Evolutionary conservation across 441 rosid species (phyloP).

Genomic region (Aquilaria agallochum): DNA sequence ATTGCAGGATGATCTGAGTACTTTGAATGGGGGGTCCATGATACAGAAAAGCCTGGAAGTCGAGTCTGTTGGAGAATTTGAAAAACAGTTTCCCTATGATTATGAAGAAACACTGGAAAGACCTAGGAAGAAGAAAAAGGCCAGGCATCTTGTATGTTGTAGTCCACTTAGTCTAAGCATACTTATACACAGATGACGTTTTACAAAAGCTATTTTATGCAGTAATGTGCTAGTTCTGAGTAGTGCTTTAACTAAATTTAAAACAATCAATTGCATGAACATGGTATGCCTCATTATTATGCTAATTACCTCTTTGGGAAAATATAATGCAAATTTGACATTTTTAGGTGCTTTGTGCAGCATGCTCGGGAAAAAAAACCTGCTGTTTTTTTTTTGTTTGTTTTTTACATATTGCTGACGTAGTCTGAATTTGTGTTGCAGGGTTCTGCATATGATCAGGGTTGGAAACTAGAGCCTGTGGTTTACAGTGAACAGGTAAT

Average conservation of each 20-base stretch:
- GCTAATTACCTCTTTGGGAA: too few relatives aligned
- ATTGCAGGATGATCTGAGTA: conserved; percentile 94
- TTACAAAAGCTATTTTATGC: too few relatives aligned
- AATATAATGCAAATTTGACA: too few relatives aligned
- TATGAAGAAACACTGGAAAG: conserved; percentile 74
- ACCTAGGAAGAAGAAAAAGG: conserved; percentile 87
- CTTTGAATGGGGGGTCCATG: conserved; percentile 74
- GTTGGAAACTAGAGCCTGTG: conserved; percentile 73
- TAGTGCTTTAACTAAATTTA: too few relatives aligned
- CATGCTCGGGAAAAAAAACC: too few relatives aligned
- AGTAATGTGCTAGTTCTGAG: too few relatives aligned
- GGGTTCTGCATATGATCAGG: conserved; percentile 82
- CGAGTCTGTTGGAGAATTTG: conserved; percentile 74
- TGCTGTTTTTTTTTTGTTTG: conserved; percentile 1
- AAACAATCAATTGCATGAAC: too few relatives aligned
- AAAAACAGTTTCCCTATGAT: conserved; percentile 69
- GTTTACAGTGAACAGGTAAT: conserved; percentile 73
- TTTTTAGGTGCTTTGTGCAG: too few relatives aligned
- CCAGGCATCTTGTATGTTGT: conserved; percentile 52
- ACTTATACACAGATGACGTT: too few relatives aligned
- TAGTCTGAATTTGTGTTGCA: conserved; percentile 34
- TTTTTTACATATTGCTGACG: conserved; percentile 20
- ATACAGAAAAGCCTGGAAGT: conserved; percentile 83
- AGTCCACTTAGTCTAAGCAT: conserved; percentile 20
- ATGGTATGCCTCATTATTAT: too few relatives aligned